Conservation (phyloP, 2,329 filamentous ascomycete genomes). For the Verticillium isaacii region DNA sequence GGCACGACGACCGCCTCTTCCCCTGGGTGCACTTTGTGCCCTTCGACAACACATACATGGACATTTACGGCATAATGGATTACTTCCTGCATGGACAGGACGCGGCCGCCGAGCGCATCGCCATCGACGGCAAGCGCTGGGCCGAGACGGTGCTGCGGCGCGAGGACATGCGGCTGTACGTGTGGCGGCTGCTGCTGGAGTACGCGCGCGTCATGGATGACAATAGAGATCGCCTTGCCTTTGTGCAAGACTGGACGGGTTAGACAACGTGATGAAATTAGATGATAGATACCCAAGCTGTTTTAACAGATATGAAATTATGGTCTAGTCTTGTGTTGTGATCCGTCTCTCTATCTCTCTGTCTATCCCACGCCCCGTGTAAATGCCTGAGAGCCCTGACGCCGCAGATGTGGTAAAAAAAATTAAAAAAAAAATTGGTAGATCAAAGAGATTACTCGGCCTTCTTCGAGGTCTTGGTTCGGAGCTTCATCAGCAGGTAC, state of each 20-base stretch:
- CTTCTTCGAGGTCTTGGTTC: conserved; percentile 43
- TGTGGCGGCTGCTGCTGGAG: conserved; percentile 43
- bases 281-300: background rate
- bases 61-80: conserved; percentile 51
- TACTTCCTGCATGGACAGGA: conserved; percentile 48
- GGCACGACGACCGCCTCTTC: conserved; percentile 57
- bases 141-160: conserved; percentile 44
- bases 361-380: background rate
- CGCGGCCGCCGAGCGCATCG: conserved; percentile 40
- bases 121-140: conserved; percentile 46
- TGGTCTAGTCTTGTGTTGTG: background rate
- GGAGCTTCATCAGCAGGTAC: conserved; percentile 40
- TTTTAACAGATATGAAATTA: background rate
- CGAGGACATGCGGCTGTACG: conserved; percentile 54
- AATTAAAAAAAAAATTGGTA: background rate
- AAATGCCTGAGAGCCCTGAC: background rate
- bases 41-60: conserved; percentile 53
- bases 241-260: conserved; percentile 16
- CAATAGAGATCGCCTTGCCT: conserved; percentile 21
- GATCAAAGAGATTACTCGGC: conserved; percentile 26
- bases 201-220: conserved; percentile 32
- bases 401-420: background rate
- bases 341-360: background rate
- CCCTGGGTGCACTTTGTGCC: conserved; percentile 62
- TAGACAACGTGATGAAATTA: background rate